phyloP scores from a whole-genome alignment of 192 early-diverging fungal genomes.

The Lobosporangium transversale region DNA sequence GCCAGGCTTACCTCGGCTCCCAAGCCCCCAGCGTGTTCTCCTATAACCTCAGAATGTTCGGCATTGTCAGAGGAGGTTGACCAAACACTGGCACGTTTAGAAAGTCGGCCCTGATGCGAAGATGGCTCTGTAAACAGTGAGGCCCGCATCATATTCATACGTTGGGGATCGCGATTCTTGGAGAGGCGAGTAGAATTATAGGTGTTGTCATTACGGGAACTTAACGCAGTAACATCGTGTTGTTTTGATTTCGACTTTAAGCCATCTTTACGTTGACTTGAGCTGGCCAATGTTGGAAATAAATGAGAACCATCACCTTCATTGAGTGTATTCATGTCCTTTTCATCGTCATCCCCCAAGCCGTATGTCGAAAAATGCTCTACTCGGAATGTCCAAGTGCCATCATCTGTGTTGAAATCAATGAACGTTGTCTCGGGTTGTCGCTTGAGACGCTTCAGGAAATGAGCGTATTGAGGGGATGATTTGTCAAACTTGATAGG shows the following conservation, averaged over 20 bases:
- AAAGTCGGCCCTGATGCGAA: constrained; percentile 10
- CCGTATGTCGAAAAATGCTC: constrained; percentile 88
- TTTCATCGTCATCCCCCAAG: constrained; percentile 73
- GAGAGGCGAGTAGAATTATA: constrained; percentile 3
- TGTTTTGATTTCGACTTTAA: not conserved
- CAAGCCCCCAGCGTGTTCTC: constrained; percentile 26
- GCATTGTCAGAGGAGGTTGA: constrained; percentile 23
- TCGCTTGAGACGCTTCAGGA: constrained; percentile 72
- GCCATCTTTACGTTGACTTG: not conserved
- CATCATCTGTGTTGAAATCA: constrained; percentile 73
- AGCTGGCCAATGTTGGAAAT: not conserved
- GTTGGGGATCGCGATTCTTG: constrained; percentile 36
- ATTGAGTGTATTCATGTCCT: constrained; percentile 56
- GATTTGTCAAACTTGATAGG: constrained; percentile 68
- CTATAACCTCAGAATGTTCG: constrained; percentile 8
- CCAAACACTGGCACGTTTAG: constrained; percentile 37
- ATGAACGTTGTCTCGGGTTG: constrained; percentile 85
- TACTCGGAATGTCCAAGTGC: constrained; percentile 93
- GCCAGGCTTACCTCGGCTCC: constrained; percentile 53
- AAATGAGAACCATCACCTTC: not conserved
- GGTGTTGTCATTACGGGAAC: not conserved
- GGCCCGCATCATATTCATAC: constrained; percentile 29
- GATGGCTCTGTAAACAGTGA: constrained; percentile 22
- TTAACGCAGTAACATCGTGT: not conserved
- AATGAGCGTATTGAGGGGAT: constrained; percentile 75